A percentile compares a stretch with the other conserved stretches of the same genome.
phyloP scores from a whole-genome alignment of 2,329 filamentous ascomycete species.

The Cladosporium sphaerospermum region DNA sequence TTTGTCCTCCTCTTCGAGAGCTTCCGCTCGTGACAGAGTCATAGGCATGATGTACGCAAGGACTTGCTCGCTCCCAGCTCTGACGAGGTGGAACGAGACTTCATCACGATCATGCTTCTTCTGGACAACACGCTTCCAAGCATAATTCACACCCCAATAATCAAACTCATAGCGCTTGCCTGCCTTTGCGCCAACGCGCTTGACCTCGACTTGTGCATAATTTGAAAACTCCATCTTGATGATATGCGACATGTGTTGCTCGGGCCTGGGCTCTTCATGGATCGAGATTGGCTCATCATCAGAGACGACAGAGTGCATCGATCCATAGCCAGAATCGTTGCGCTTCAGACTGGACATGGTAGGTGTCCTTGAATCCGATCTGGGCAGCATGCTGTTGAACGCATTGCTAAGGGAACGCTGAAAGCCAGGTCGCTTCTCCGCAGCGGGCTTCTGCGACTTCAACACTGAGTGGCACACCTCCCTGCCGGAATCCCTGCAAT shows the following conservation, averaged over 20 bases:
- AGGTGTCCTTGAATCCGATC: conserved; percentile 45
- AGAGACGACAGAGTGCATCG: conserved; percentile 37
- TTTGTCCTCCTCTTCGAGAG: conserved; percentile 63
- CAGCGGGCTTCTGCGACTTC: conserved; percentile 55
- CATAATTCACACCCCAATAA: conserved; percentile 84
- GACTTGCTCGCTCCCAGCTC: conserved; percentile 40
- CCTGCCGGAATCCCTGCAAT: conserved; percentile 85
- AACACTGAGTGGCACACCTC: conserved; percentile 83
- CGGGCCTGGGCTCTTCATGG: conserved; percentile 29
- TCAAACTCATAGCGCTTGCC: conserved; percentile 82
- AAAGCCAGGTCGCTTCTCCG: conserved; percentile 42
- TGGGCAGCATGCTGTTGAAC: conserved; percentile 50
- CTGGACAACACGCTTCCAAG: conserved; percentile 71
- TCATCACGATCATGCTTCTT: conserved; percentile 58
- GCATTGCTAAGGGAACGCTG: conserved; percentile 57
- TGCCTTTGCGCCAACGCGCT: conserved; percentile 58
- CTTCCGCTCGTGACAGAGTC: conserved; percentile 63
- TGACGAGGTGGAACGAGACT: conserved; percentile 44
- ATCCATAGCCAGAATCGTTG: conserved; percentile 55
- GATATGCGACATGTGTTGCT: conserved; percentile 46
- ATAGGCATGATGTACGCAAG: conserved; percentile 84
- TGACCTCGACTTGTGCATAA: conserved; percentile 85
- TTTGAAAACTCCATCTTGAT: conserved; percentile 95
- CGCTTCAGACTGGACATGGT: conserved; percentile 43
- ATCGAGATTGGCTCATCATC: conserved; percentile 30